Evolutionary conservation across 1,284 basidiomycete species (phyloP), one percentile per base, ranked within the genome.

Genomic region (Ganoderma meredithae): DNA sequence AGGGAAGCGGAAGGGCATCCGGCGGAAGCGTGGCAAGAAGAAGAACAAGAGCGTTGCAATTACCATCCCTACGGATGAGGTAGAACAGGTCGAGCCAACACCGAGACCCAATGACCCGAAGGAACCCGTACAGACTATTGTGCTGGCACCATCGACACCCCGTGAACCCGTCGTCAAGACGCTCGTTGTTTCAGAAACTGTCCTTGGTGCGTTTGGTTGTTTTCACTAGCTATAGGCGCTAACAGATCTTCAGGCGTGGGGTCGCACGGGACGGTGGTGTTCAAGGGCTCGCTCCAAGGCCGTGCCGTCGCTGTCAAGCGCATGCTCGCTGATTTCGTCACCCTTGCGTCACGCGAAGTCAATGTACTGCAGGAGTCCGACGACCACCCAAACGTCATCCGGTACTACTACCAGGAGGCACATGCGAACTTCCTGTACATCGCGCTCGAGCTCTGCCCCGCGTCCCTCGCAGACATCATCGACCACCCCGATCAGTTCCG

Each of bases 321-420:
- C 0, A 87, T 99, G 15, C 86, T 99, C 33, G 93, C 93, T 74
- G 97, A 99, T 79, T 99, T 99, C 78, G 95, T 98, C 61, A 96
- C 95, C 0, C 89, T 99, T 41, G 97, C 97, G 1, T 89, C 93
- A 10, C 94, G 97, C 66, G 98, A 99, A 83, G 97, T 99, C 31
- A 92, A 90, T 77, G 89, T 99, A 55, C 86, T 99, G 2, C 95
- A 97, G 81, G 97, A 98, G 77, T 95, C 94, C 52, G 98, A 99
- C 82, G 96, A 98, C 78, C 98, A 99, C 76, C 96, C 96, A 5
- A 99, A 99, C 80, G 97, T 99, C 75, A 97, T 99, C 73, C 91
- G 97, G 66, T 97, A 99, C 80, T 99, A 96, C 81, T 99, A 96
- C 82, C 96, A 99, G 84, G 97, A 99, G 82, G 86, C 94, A 0